Evolutionary conservation across 2,329 filamentous ascomycete genomes (phyloP), one percentile per base, ranked within the genome.

Genomic region (Arthrinium phaeospermum): DNA sequence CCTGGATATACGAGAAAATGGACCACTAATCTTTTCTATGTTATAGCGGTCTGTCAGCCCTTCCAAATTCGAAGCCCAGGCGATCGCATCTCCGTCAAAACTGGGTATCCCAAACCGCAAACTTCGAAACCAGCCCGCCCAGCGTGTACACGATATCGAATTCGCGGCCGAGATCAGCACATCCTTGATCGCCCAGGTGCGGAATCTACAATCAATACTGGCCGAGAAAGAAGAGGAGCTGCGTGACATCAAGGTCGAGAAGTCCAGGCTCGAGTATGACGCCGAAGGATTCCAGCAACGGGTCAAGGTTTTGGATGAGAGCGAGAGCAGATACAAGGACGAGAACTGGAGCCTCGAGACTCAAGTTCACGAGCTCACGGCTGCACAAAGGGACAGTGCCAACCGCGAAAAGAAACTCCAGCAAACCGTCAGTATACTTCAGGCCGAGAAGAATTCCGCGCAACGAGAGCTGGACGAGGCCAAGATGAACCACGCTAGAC

Each of bases 141-240:
- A 92, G 80, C 91, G 95, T 70, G 92, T 97, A 16, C 95, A 98
- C 80, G 96, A 99, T 79, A 97, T 99, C 79, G 95, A 98, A 78
- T 97, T 99, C 79, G 96, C 96, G n/a, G 95, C 96, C 69, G 96
- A 99, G 80, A 98, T 99, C 78, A 98, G 95, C 79, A 98, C 94
- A 7, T 98, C 95, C 1, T 87, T 99, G 70, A 92, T 99, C 70
- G 91, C 93, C n/a, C 96, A 98, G 83, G 93, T 99, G 69, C 92
- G 96, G 74, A 95, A 96, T 80, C 84, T 99, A 71, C 96, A 99
- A 82, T 89, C 91, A 2, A 86, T 97, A 22, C 88, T 99, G 14
- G 89, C 92, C 0, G 95, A 98, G 83, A 93, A 94, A 76, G 96
- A 99, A 75, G 95, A 98, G 70, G 88, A 94, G 67, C 85, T 98